These are phyloP conservation scores for Penicillium cinerascens DNA, from an alignment of 495 filamentous ascomycete genomes.

Conservation along the genomic window DNA sequence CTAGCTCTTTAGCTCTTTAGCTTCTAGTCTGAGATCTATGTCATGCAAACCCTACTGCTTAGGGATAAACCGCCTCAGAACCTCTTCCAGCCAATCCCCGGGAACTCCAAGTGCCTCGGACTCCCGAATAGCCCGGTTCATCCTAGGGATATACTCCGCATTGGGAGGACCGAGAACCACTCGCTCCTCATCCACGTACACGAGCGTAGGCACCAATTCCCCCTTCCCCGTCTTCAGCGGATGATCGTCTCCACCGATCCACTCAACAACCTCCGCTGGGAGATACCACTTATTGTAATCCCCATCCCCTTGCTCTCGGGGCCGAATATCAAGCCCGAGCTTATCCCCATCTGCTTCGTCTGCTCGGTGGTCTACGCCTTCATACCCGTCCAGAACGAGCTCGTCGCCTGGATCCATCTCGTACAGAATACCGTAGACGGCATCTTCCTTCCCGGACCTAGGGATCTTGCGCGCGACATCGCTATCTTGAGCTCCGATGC, in stretches of 20 bases:
- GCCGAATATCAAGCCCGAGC: slow-evolving; percentile 41
- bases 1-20: not conserved
- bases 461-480: slow-evolving; percentile 18
- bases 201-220: slow-evolving; percentile 37
- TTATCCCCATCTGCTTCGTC: slow-evolving; percentile 3
- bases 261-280: slow-evolving; percentile 27
- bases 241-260: slow-evolving; percentile 28
- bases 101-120: slow-evolving; percentile 56
- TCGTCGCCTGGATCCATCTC: slow-evolving; percentile 43
- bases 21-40: not conserved
- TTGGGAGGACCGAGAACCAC: slow-evolving; percentile 41
- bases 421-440: slow-evolving; percentile 61
- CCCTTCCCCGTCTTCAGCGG: slow-evolving; percentile 1
- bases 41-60: not conserved
- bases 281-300: slow-evolving; percentile 43
- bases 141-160: slow-evolving; percentile 62
- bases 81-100: slow-evolving; percentile 50
- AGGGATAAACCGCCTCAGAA: slow-evolving; percentile 57
- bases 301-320: slow-evolving; percentile 33
- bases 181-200: slow-evolving; percentile 56
- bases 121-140: slow-evolving; percentile 66
- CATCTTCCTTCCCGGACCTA: slow-evolving; percentile 22
- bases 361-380: slow-evolving; percentile 35
- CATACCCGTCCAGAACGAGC: slow-evolving; percentile 38
- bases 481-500: slow-evolving; percentile 21